Conservation (phyloP, 805 yeast genomes). For the Scheffersomyces stipitis region DNA sequence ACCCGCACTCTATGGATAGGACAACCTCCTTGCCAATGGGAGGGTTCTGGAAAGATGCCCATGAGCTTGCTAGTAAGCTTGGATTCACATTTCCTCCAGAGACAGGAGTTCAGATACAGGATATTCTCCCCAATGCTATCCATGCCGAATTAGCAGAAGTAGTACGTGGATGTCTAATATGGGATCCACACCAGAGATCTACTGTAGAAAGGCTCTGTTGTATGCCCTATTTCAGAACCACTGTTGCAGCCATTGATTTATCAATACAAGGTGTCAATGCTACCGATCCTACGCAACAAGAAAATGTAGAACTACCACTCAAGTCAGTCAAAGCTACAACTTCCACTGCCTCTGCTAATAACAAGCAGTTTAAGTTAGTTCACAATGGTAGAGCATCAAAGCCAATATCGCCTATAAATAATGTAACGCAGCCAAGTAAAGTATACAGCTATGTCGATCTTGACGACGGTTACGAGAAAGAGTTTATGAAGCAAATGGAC, state of each 20-base stretch:
- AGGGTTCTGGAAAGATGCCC: conserved; percentile 73
- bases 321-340: neutral
- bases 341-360: neutral
- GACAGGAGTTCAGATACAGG: conserved; percentile 49
- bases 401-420: neutral
- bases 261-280: neutral
- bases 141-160: conserved; percentile 41
- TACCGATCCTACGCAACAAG: neutral
- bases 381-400: neutral
- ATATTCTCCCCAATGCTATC: conserved; percentile 47
- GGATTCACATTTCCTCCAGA: conserved; percentile 58
- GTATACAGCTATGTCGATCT: conserved; percentile 11
- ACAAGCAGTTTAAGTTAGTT: neutral
- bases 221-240: conserved; percentile 55
- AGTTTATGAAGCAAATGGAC: neutral
- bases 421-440: neutral
- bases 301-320: neutral
- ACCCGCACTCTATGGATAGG: conserved; percentile 11
- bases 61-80: conserved; percentile 46
- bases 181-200: conserved; percentile 77
- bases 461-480: conserved; percentile 21
- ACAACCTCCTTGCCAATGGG: conserved; percentile 49
- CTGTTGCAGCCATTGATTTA: conserved; percentile 16
- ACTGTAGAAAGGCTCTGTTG: conserved; percentile 48
- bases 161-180: conserved; percentile 55